Percentiles rank a stretch among this genome's conserved stretches.
Conservation (phyloP, 768 basidiomycete species). For the Trametes cubensis region DNA sequence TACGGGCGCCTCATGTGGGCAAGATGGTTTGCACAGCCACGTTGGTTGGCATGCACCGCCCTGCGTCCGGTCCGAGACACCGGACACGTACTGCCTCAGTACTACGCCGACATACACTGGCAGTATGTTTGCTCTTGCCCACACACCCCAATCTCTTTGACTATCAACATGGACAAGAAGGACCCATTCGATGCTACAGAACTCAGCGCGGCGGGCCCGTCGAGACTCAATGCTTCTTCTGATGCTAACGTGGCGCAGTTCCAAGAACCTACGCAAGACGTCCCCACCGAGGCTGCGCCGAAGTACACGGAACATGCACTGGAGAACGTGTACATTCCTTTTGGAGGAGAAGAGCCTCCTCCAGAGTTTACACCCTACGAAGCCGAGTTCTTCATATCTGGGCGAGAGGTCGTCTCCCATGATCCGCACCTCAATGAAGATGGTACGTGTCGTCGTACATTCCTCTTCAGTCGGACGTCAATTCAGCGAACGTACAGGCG, state of each 20-base stretch:
- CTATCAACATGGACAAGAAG: conserved; percentile 13
- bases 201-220: conserved; percentile 1
- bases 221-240: not conserved
- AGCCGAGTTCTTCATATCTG: conserved; percentile 56
- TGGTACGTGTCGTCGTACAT: conserved; percentile 40
- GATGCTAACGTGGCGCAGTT: not conserved
- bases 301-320: conserved; percentile 21
- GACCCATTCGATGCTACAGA: not conserved
- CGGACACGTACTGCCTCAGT: not conserved
- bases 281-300: not conserved
- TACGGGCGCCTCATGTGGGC: too few species aligned
- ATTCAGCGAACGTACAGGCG: conserved; percentile 44
- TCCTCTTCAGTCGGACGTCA: not conserved
- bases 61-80: not conserved
- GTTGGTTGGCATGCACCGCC: not conserved
- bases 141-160: not conserved
- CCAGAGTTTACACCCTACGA: conserved; percentile 65
- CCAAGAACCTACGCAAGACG: not conserved
- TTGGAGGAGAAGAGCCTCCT: conserved; percentile 48
- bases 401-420: conserved; percentile 62
- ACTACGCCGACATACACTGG: too few species aligned
- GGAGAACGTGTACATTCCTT: conserved; percentile 27
- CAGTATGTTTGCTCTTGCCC: not conserved
- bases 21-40: not conserved
- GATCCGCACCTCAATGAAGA: conserved; percentile 70